Evolutionary conservation across 495 filamentous ascomycete genomes (phyloP), one percentile per base, ranked within the genome.

Genomic region (Terfezia boudieri): DNA sequence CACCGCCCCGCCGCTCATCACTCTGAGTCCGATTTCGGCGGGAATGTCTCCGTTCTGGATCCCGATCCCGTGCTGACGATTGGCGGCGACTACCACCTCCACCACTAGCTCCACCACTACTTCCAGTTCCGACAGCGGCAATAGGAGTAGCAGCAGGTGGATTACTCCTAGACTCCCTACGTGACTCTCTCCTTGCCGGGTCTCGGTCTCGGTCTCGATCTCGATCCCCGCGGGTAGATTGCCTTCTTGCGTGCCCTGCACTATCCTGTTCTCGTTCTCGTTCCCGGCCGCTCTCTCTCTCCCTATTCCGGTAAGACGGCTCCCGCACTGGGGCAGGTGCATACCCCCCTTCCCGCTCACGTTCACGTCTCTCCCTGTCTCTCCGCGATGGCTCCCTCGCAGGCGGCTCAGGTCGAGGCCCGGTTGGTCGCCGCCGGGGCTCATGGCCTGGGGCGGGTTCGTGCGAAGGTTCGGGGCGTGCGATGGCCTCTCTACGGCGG

Each of bases 181-280:
- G 4, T 32, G 26, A 32, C 26, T 32, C 26, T 32, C 26, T 32
- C 26, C 26, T 32, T 4, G 26, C 26, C 7, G 26, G 26, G 8
- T 46, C 8, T 14, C 17, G 14, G 41, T 46, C 41, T 8, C 41
- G 14, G 41, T 46, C 14, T 20, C 38, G 10, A 43, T 16, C 14
- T 20, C 38, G 10, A 43, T 16, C 38, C 38, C 17, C 41, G 8
- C 17, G 14, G 41, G 50, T 23, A 51, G 50, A n/a, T 12, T n/a
- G 14, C 35, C 60, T 59, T 12, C 56, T 59, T 37, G 51, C 55
- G 4, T 51, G 14, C 50, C 17, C n/a, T 14, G 50, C 50, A 38
- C 60, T 60, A 14, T 59, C 60, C n/a, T 53, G 53, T 36, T 61
- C 60, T 37, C 60, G 59, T 12, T 61, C 60, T 10, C 53, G 53